phyloP scores from a whole-genome alignment of 192 early-diverging fungal genomes.

The Coemansia sp. region DNA sequence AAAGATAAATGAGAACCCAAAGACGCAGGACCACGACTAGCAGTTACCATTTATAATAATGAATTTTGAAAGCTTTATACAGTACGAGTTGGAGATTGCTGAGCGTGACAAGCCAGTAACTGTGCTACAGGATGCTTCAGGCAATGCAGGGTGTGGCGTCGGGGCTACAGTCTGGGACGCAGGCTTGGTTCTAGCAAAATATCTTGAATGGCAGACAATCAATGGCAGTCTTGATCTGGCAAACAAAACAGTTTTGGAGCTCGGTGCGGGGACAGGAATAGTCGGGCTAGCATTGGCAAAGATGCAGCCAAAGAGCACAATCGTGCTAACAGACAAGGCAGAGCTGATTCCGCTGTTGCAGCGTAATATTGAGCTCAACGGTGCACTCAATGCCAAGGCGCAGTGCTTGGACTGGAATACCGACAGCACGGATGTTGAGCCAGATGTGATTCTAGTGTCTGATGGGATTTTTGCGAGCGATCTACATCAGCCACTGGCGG shows the following conservation, averaged over 20 bases:
- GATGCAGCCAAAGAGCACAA: slow-evolving; percentile 22
- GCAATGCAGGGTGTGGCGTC: slow-evolving; percentile 18
- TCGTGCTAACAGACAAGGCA: slow-evolving; percentile 35
- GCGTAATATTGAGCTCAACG: slow-evolving; percentile 33
- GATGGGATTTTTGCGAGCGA: slow-evolving; percentile 37
- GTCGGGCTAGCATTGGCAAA: slow-evolving; percentile 32
- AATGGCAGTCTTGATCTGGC: slow-evolving; percentile 20
- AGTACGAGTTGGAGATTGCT: slow-evolving; percentile 30
- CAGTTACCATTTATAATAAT: neutral
- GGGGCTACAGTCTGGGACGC: slow-evolving; percentile 48
- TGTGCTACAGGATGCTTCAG: slow-evolving; percentile 36
- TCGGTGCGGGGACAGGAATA: slow-evolving; percentile 39
- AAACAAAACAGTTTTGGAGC: slow-evolving; percentile 35
- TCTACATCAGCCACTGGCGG: slow-evolving; percentile 35
- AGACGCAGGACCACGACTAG: too few species aligned
- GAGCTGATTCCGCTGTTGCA: slow-evolving; percentile 29
- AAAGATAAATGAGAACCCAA: too few species aligned
- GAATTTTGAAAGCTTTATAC: slow-evolving; percentile 19
- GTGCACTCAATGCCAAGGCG: slow-evolving; percentile 8
- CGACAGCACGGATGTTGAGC: neutral
- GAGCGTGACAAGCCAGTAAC: slow-evolving; percentile 9
- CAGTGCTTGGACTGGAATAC: slow-evolving; percentile 21
- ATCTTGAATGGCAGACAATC: slow-evolving; percentile 24
- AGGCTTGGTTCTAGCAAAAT: slow-evolving; percentile 36
- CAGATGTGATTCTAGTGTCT: slow-evolving; percentile 40